Percentiles rank a stretch among this genome's conserved stretches.
phyloP scores from a whole-genome alignment of 2,329 filamentous ascomycete species.

The Claviceps pazoutovae region DNA sequence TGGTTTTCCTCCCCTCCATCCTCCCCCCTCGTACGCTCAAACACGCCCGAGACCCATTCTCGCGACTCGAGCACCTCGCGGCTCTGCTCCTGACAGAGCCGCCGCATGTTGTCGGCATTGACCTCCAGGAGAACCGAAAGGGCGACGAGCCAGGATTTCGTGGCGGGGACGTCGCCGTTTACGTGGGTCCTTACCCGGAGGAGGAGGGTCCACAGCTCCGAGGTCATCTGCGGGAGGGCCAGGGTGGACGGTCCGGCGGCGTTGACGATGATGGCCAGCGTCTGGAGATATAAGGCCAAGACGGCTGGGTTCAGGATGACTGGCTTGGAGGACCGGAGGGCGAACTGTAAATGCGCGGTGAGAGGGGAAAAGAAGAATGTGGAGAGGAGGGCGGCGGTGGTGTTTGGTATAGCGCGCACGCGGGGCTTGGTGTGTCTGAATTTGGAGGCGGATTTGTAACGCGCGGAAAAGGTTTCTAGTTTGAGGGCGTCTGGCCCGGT shows the following conservation, averaged over 20 bases:
- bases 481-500: conserved; percentile 77
- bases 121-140: conserved; percentile 71
- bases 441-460: conserved; percentile 18
- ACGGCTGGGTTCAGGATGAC: conserved; percentile 63
- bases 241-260: conserved; percentile 70
- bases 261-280: conserved; percentile 68
- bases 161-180: conserved; percentile 49
- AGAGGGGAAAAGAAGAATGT: conserved; percentile 77
- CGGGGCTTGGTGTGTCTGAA: conserved; percentile 22
- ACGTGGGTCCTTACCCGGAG: conserved; percentile 49
- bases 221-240: conserved; percentile 63
- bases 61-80: conserved; percentile 72
- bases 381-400: conserved; percentile 61
- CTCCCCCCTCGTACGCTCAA: conserved; percentile 43
- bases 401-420: conserved; percentile 53
- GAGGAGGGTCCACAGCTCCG: conserved; percentile 73
- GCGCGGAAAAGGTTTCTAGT: conserved; percentile 72
- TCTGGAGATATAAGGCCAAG: conserved; percentile 71
- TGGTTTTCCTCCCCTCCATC: conserved; percentile 57
- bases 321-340: conserved; percentile 33
- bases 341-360: conserved; percentile 64
- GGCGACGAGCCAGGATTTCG: conserved; percentile 63
- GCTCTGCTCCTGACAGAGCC: conserved; percentile 60
- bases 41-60: conserved; percentile 71
- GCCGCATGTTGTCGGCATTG: conserved; percentile 57